phyloP scores from a whole-genome alignment of 805 yeast species.

The Zygosaccharomyces bisporus region DNA sequence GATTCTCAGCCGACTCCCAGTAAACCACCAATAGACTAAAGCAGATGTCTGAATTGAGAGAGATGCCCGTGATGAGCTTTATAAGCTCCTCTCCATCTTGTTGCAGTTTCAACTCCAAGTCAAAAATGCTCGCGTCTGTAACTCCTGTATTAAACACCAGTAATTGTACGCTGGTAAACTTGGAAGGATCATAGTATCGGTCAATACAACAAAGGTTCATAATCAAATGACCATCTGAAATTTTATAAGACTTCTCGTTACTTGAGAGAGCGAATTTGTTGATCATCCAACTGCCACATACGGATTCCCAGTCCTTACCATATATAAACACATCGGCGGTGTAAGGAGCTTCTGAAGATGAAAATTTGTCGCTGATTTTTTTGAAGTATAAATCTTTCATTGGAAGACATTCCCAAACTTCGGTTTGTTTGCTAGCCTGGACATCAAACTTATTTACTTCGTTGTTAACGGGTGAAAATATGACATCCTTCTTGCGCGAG shows the following conservation, averaged over 20 bases:
- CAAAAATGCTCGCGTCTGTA: conserved; percentile 33
- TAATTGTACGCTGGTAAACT: conserved; percentile 32
- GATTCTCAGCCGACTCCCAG: conserved; percentile 41
- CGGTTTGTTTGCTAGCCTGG: conserved; percentile 37
- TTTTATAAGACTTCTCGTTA: conserved; percentile 1
- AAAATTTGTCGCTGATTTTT: conserved; percentile 16
- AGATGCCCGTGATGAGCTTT: conserved; percentile 36
- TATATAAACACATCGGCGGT: conserved; percentile 24
- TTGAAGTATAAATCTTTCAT: conserved; percentile 36
- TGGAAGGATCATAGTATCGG: conserved; percentile 23
- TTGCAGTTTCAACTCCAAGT: conserved; percentile 34
- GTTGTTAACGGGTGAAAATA: conserved; percentile 25
- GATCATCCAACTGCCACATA: conserved; percentile 35
- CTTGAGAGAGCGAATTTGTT: conserved; percentile 32
- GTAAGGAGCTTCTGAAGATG: neutral
- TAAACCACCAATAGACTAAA: conserved; percentile 36
- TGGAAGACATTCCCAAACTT: conserved; percentile 49
- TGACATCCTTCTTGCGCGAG: conserved; percentile 22
- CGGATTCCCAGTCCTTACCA: conserved; percentile 27
- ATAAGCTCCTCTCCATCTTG: conserved; percentile 36
- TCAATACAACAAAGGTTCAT: conserved; percentile 27
- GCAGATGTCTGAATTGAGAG: conserved; percentile 35
- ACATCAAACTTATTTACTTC: conserved; percentile 32
- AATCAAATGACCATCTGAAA: conserved; percentile 6
- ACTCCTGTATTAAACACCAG: conserved; percentile 41